Conservation (phyloP, 2,329 filamentous ascomycete species). For the Diaporthe citriasiana region DNA sequence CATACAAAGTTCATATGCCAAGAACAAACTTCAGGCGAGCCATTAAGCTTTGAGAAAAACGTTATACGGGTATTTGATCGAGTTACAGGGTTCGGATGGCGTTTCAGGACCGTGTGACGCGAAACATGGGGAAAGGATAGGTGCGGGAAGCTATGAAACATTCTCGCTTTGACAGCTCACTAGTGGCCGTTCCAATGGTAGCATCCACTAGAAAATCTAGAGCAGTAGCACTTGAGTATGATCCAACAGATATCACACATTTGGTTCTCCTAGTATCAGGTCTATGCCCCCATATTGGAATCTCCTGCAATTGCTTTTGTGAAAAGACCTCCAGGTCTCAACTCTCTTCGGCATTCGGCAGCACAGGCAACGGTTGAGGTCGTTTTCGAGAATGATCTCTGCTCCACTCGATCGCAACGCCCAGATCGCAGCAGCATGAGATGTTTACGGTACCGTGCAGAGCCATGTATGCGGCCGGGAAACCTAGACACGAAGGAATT, state of each 20-base stretch:
- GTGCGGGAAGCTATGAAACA: not conserved
- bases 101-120: not conserved
- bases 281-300: too few species aligned
- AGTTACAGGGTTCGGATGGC: slow-evolving; percentile 16
- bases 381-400: too few species aligned
- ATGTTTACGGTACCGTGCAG: too few species aligned
- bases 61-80: not conserved
- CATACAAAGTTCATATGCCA: too few species aligned
- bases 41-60: not conserved
- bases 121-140: not conserved
- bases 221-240: not conserved
- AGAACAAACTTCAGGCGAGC: not conserved
- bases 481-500: too few species aligned
- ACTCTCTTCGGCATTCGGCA: too few species aligned
- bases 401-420: too few species aligned
- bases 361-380: too few species aligned
- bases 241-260: not conserved
- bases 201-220: not conserved
- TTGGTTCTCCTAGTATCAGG: not conserved
- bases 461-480: too few species aligned
- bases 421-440: too few species aligned
- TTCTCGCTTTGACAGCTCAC: not conserved
- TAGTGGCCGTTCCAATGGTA: not conserved
- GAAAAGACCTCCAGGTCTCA: too few species aligned
- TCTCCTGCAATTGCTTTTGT: not conserved